Evolutionary conservation across 805 yeast species (phyloP), one percentile per base, ranked within the genome.

Genomic region (Metschnikowia aberdeeniae): DNA sequence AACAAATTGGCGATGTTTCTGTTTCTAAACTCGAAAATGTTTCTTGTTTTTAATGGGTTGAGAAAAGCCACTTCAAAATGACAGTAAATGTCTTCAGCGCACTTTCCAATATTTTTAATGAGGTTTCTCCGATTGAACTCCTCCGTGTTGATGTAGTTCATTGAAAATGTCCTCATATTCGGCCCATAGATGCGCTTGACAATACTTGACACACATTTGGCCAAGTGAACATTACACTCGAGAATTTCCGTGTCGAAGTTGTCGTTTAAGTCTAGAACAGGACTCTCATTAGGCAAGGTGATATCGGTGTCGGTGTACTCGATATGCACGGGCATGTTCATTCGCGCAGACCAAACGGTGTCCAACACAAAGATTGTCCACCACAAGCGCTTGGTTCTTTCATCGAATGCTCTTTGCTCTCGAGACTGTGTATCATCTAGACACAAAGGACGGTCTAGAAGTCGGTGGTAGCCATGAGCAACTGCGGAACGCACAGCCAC

Each of bases 281-380:
- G 48, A 47, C 66, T 66, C 49, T 70, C 74, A 31, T 57, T 45
- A 4, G 75, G 75, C 8, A 68, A 58, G 32, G 69, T 72, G 10
- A 68, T 71, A 42, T 70, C 75, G 1, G 75, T 70, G 44, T 70
- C 73, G 5, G 71, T 64, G 53, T 67, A 68, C 44, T 68, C 68
- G 37, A 70, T 65, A 46, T 68, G 71, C 17, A 69, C 67, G 2
- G 74, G 70, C 56, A 61, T 54, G 47, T 59, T 63, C 64, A 64
- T 64, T 42, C 64, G 63, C 3, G 72, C 59, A 2, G 73, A 64
- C 73, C 73, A 70, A 9, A 63, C 57, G 6, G 65, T 62, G 51
- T 70, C 75, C 31, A 66, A 60, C 10, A 68, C 63, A 45, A 66
- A 70, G 1, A 67, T 60, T 3, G 73, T 59, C 75, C 75, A 70